Evolutionary conservation across 805 yeast species (phyloP).

Genomic region (Scheffersomyces coipomensis): DNA sequence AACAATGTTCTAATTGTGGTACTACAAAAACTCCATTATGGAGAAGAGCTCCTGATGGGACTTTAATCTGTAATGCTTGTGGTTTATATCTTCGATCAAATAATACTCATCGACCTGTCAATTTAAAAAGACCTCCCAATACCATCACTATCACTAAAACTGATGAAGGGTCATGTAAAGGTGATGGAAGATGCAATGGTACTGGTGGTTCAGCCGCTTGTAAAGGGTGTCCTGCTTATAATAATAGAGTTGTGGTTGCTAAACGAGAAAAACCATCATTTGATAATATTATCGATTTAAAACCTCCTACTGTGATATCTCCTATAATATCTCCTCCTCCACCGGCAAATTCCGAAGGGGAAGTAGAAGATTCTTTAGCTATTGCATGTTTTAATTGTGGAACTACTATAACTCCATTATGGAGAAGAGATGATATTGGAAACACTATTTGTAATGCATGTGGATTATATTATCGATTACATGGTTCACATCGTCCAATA

Average conservation of each 20-base stretch:
- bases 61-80: slow-evolving; percentile 58
- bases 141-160: slow-evolving; percentile 40
- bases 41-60: slow-evolving; percentile 58
- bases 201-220: slow-evolving; percentile 84
- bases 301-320: too few species aligned
- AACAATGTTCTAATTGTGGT: slow-evolving; percentile 54
- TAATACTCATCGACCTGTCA: slow-evolving; percentile 63
- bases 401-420: slow-evolving; percentile 81
- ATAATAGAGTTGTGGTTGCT: slow-evolving; percentile 56
- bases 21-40: slow-evolving; percentile 58
- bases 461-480: slow-evolving; percentile 73
- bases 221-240: slow-evolving; percentile 79
- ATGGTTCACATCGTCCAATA: slow-evolving; percentile 75
- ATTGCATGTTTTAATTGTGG: slow-evolving; percentile 83
- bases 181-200: slow-evolving; percentile 82
- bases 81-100: slow-evolving; percentile 60
- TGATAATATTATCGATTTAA: too few species aligned
- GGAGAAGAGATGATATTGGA: slow-evolving; percentile 82
- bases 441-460: slow-evolving; percentile 88
- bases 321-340: not conserved
- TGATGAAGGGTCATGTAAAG: slow-evolving; percentile 63
- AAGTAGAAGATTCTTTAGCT: slow-evolving; percentile 45
- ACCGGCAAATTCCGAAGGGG: not conserved
- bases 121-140: slow-evolving; percentile 58
- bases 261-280: slow-evolving; percentile 6